These are phyloP conservation scores for Fusarium euwallaceae DNA, from an alignment of 2,329 filamentous ascomycete species.

Conservation along the genomic window DNA sequence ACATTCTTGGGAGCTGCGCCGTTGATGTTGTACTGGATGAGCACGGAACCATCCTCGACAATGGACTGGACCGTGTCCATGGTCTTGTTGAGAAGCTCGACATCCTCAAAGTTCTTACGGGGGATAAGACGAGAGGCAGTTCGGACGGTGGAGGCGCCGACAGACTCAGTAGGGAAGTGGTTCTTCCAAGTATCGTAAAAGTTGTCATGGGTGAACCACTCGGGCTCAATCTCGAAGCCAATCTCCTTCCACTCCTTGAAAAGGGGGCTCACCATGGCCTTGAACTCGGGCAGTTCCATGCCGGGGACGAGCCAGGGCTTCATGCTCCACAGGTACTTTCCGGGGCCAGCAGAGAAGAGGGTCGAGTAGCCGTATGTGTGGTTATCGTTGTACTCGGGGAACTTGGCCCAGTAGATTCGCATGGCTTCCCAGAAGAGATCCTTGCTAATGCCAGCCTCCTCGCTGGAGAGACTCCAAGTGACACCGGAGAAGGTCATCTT, in stretches of 20 bases:
- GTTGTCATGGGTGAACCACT: constrained; percentile 52
- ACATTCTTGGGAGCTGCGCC: constrained; percentile 28
- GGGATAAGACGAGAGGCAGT: constrained; percentile 58
- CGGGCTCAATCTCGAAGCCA: constrained; percentile 46
- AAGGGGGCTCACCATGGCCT: constrained; percentile 49
- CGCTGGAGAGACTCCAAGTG: constrained; percentile 52
- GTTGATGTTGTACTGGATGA: constrained; percentile 45
- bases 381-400: constrained; percentile 48
- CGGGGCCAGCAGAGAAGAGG: constrained; percentile 29
- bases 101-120: constrained; percentile 44
- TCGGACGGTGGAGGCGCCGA: constrained; percentile 39
- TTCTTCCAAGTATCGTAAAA: constrained; percentile 55
- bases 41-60: constrained; percentile 41
- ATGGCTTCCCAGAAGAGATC: constrained; percentile 51
- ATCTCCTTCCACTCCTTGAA: constrained; percentile 48
- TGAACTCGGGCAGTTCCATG: constrained; percentile 50
- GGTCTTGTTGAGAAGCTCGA: constrained; percentile 32
- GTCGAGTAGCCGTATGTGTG: constrained; percentile 48
- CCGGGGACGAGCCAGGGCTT: constrained; percentile 54
- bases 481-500: constrained; percentile 52
- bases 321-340: constrained; percentile 47
- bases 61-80: constrained; percentile 37
- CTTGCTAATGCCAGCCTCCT: constrained; percentile 45
- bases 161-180: constrained; percentile 53
- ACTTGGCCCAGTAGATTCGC: constrained; percentile 50